Percentiles rank a stretch among this genome's conserved stretches.
phyloP scores from a whole-genome alignment of 129 eudicot species.

The carrot (Daucus carota) region DH1_v3.0 NC_030382.2:42940501-42941000 shows the following conservation, averaged over 20 bases:
- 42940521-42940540: neutral
- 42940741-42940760: slow-evolving; percentile 49
- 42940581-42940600: slow-evolving; percentile 99
- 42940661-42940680: slow-evolving; percentile 86
- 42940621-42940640: slow-evolving; percentile 96
- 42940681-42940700: slow-evolving; percentile 88
- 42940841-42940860: no score
- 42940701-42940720: slow-evolving; percentile 93
- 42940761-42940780: neutral
- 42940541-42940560: neutral
- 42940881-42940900: no score
- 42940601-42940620: slow-evolving; percentile 83
- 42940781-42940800: neutral
- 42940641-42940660: slow-evolving; percentile 98
- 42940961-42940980: no score
- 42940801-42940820: neutral
- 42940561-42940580: neutral
- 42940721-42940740: slow-evolving; percentile 84
- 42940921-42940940: no score
- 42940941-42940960: no score
- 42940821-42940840: no score
- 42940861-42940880: no score
- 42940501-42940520: neutral
- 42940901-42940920: no score
- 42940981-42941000: no score